Base-by-base conservation (phyloP, 768 basidiomycete genomes). In the Rhizopogon salebrosus region DNA sequence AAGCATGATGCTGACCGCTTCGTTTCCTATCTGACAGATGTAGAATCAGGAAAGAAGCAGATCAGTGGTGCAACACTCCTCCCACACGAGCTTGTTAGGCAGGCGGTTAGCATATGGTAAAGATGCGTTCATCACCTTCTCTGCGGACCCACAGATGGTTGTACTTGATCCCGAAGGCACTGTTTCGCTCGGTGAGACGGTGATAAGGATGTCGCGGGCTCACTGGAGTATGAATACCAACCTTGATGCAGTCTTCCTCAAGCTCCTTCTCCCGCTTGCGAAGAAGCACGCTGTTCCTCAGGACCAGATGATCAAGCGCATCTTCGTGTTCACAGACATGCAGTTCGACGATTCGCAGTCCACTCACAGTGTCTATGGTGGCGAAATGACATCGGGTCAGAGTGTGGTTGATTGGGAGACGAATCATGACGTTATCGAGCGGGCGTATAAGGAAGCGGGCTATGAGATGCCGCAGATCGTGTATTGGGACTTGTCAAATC, bases 321-420 rank as follows among this genome's bases (percentile, higher is more conserved):
- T 89, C 0, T 89, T 90, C 62, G 75, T 89, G 39, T 89, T 91
- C 64, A 80, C 80, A 3, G 86, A 89, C 62, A 89, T 89, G 87
- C 87, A 88, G 67, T 89, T 89, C 57, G 84, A 89, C 60, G 14
- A 9, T 1, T 57, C 59, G 4, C 36, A 18, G 3, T 1, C 2
- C 4, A 18, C 23, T 1, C 3, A 20, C 38, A n/a, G n/a, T n/a
- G n/a, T n/a, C n/a, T n/a, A n/a, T n/a, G n/a, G n/a, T n/a, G n/a
- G n/a, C n/a, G n/a, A n/a, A n/a, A n/a, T n/a, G n/a, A n/a, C n/a
- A n/a, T n/a, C n/a, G n/a, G 5, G 6, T 4, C 62, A 66, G 27
- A 27, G 48, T 2, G 0, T 9, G 3, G 46, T 38, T 2, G 35
- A 57, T 0, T 87, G 84, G 83, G 74, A 79, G 59, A 89, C 86